These are phyloP conservation scores for Clarireedia hainanense DNA, from an alignment of 2,329 filamentous ascomycete genomes.

Conservation along the genomic window DNA sequence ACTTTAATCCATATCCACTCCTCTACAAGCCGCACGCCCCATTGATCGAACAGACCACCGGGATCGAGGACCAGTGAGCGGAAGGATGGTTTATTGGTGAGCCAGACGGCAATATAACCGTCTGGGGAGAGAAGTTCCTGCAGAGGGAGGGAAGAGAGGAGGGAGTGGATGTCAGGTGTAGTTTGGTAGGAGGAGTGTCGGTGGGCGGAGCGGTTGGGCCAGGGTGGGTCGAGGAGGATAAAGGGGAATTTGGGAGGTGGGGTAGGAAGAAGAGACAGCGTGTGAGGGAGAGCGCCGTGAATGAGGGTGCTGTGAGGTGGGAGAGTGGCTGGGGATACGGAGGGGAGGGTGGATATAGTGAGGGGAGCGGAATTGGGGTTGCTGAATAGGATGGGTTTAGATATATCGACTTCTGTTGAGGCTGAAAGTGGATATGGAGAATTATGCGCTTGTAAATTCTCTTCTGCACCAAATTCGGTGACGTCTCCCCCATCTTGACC, in stretches of 20 bases:
- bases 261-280: slow-evolving; percentile 30
- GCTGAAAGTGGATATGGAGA: background rate
- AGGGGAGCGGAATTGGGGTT: slow-evolving; percentile 36
- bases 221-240: slow-evolving; percentile 68
- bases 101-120: slow-evolving; percentile 64
- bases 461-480: background rate
- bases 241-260: slow-evolving; percentile 50
- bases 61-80: slow-evolving; percentile 46
- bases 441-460: background rate
- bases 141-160: slow-evolving; percentile 51
- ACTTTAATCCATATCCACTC: slow-evolving; percentile 80
- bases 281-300: background rate
- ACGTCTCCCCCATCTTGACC: background rate
- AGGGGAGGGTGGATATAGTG: slow-evolving; percentile 36
- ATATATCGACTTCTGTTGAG: background rate
- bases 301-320: background rate
- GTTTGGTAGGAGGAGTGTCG: slow-evolving; percentile 15
- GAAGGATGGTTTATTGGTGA: slow-evolving; percentile 61
- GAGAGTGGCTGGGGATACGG: slow-evolving; percentile 21
- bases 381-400: background rate
- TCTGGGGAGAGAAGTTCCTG: slow-evolving; percentile 39
- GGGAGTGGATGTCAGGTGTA: slow-evolving; percentile 35
- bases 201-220: slow-evolving; percentile 67
- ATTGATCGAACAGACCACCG: slow-evolving; percentile 53
- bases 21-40: slow-evolving; percentile 56